Percentiles rank a stretch among this genome's conserved stretches.
Conservation (phyloP, 176 grass and related monocot species). For the Otatea glauca region DNA sequence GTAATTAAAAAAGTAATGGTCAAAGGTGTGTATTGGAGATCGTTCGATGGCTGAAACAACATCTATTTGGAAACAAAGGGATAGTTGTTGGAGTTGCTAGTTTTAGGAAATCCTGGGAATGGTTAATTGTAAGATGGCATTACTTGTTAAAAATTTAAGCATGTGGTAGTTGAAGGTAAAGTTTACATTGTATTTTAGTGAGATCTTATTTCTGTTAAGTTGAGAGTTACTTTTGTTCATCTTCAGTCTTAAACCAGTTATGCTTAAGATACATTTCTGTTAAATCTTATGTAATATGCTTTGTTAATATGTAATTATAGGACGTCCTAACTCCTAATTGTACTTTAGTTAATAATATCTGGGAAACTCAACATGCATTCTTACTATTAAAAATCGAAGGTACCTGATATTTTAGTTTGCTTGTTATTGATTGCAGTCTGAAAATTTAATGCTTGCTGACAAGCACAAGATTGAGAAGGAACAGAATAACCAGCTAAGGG, state of each 20-base stretch:
- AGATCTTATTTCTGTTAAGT: conserved; percentile 16
- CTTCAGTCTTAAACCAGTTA: conserved; percentile 19
- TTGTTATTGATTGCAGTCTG: conserved; percentile 65
- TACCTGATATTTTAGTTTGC: conserved; percentile 37
- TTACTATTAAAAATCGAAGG: background rate
- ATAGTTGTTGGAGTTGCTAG: background rate
- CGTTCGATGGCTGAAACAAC: background rate
- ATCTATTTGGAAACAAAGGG: background rate
- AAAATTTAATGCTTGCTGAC: conserved; percentile 87
- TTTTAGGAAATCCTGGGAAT: background rate
- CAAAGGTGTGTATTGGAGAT: no score
- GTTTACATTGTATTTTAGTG: background rate
- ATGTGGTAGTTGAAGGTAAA: background rate
- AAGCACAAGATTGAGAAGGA: conserved; percentile 93
- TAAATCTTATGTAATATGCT: background rate
- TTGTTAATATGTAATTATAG: conserved; percentile 17
- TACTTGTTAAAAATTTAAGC: background rate
- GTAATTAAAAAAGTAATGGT: no score
- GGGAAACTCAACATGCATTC: background rate
- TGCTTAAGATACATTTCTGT: conserved; percentile 19
- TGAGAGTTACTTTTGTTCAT: conserved; percentile 26
- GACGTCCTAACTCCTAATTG: conserved; percentile 30
- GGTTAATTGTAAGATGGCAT: background rate
- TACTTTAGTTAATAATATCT: conserved; percentile 38
- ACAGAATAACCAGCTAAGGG: conserved; percentile 82